Conservation (phyloP, 345 rosid species). For the Salix purpurea region DNA sequence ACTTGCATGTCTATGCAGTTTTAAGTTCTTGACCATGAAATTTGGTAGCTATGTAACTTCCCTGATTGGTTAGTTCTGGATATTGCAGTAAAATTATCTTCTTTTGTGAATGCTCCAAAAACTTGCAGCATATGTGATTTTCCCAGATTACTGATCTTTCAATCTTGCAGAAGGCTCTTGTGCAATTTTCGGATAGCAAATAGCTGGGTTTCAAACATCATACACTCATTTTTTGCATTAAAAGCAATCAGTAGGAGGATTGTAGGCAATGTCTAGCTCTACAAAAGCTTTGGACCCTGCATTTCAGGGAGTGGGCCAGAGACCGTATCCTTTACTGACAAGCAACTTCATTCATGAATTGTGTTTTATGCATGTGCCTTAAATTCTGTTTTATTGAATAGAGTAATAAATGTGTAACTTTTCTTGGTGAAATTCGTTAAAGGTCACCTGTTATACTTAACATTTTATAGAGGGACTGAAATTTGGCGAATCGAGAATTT, state of each 20-base stretch:
- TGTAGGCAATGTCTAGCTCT: constrained; percentile 63
- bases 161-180: constrained; percentile 13
- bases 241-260: constrained; percentile 16
- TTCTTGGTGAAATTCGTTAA: neutral
- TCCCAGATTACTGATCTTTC: constrained; percentile 3
- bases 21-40: constrained; percentile 8
- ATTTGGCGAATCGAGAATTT: constrained; percentile 98
- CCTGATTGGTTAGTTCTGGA: neutral
- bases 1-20: neutral
- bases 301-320: constrained; percentile 93
- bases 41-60: neutral
- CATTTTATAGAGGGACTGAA: constrained; percentile 73
- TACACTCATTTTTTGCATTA: neutral
- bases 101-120: neutral
- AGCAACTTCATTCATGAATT: constrained; percentile 5
- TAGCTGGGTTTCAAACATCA: constrained; percentile 5
- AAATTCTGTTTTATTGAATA: neutral
- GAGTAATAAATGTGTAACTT: neutral
- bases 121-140: neutral
- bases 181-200: constrained; percentile 10
- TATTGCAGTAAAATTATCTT: neutral
- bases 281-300: constrained; percentile 84
- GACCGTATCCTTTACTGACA: constrained; percentile 63
- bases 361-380: neutral
- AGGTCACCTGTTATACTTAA: constrained; percentile 48